Base-by-base conservation (phyloP, 106 monocot species). In the Allium cepa region DNA sequence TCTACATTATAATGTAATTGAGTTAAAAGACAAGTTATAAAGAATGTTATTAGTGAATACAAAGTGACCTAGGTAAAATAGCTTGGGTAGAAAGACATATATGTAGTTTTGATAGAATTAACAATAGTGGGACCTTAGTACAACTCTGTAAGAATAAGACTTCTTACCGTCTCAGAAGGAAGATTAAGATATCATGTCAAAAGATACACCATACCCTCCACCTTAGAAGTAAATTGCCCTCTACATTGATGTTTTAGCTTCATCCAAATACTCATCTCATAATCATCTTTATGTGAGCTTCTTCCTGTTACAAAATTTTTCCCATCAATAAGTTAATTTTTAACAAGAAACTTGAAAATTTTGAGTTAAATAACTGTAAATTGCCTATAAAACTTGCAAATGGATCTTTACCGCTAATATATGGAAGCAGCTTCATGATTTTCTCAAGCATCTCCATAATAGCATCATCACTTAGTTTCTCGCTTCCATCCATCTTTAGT, bases 161-260 rank as follows among this genome's bases (percentile, higher is more conserved):
- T n/a, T n/a, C n/a, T n/a, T n/a, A n/a, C n/a, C n/a, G 91, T 88
- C 72, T 96, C 95, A 14, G 71, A 75, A 74, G 91, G 95, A 74
- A 96, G 95, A 71, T 85, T 96, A 70, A 96, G 83, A 60, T 96
- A 52, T 22, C 16, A 52, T 12, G 7, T 48, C 26, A 18, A 66
- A 36, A 7, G 59, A 68, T 74, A 70, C 15, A 87, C 88, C 88
- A 88, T 88, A 70, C 88, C 88, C 82, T 88, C 88, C 88, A 88
- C 84, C 67, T 84, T 88, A 11, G 88, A 88, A 26, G 88, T 90
- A 59, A 90, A 85, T n/a, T 90, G 89, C 62, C 82, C 89, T 58
- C 89, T 82, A 55, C 79, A 82, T 27, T 85, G 89, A 72, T 90
- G 89, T 72, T 90, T 90, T 53, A 90, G 77, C 80, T 82, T 90